Evolutionary conservation across 768 basidiomycete species (phyloP), one percentile per base, ranked within the genome.

Genomic region (Lactifluus hygrophoroides): DNA sequence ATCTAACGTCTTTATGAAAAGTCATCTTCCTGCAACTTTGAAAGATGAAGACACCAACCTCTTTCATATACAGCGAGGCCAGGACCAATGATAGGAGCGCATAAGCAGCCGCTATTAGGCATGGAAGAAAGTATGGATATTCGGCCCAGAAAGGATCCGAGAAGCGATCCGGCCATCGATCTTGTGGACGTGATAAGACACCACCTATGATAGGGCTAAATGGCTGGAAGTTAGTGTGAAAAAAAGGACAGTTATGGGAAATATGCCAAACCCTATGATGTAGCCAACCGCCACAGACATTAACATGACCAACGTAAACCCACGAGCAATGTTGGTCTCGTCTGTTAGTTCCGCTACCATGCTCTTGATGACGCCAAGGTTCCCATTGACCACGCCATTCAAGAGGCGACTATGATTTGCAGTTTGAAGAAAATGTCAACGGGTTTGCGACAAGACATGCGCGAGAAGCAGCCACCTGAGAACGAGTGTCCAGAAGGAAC

Each of bases 321-420:
- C 54, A 3, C 45, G 45, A 7, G 54, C 54, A 9, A 55, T 21
- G 9, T 55, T 55, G 6, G 35, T 38, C 21, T 55, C 54, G 5
- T 54, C 53, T 0, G 53, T 54, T 10, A 54, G 44, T 49, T 75
- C 74, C 61, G 58, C 35, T 19, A 68, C 51, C 49, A 64, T 63
- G 19, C 66, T 60, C 27, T 67, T 69, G 32, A 64, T 61, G 27
- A 70, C 66, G 14, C 72, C 72, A 2, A 70, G 7, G 32, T 76
- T 75, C 3, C 75, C 76, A 47, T 75, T 75, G 17, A 76, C 61
- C 11, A 67, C 16, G 5, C 73, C 75, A 25, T 71, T 66, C 2
- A 74, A 62, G 25, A 43, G 46, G 7, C 53, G 53, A 17, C 53
- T 54, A 13, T 5, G 5, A 47, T 30, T 0, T 17, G 5, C 28